phyloP scores from a whole-genome alignment of 768 basidiomycete genomes.

The Amanita polypyramis region DNA sequence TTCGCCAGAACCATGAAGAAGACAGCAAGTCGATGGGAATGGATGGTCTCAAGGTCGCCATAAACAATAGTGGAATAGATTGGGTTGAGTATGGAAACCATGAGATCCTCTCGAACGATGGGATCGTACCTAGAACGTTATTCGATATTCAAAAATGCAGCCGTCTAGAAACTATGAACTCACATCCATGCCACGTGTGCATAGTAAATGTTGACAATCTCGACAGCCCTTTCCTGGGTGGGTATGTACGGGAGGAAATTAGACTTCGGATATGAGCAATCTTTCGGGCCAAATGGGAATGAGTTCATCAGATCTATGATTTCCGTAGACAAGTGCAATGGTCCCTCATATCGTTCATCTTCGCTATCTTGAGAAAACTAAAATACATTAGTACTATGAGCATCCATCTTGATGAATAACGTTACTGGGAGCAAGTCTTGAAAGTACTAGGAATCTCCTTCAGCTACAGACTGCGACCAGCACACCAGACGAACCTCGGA shows the following conservation, averaged over 20 bases:
- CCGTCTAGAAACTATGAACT: slow-evolving; percentile 9
- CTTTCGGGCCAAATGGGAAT: slow-evolving; percentile 38
- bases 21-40: slow-evolving; percentile 38
- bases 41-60: slow-evolving; percentile 22
- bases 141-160: slow-evolving; percentile 2
- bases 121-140: slow-evolving; percentile 31
- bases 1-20: slow-evolving; percentile 42
- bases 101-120: slow-evolving; percentile 31
- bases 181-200: slow-evolving; percentile 37
- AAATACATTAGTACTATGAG: not conserved
- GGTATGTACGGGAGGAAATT: slow-evolving; percentile 33
- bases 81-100: slow-evolving; percentile 25
- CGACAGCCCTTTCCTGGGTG: slow-evolving; percentile 24
- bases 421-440: slow-evolving; percentile 27
- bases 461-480: not conserved
- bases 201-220: slow-evolving; percentile 33
- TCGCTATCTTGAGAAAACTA: slow-evolving; percentile 15
- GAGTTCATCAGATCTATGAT: slow-evolving; percentile 34
- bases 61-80: slow-evolving; percentile 29
- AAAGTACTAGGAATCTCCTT: slow-evolving; percentile 20
- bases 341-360: slow-evolving; percentile 9
- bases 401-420: not conserved
- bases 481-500: slow-evolving; percentile 29
- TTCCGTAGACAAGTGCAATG: slow-evolving; percentile 29
- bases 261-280: slow-evolving; percentile 24